A percentile compares a stretch with the other conserved stretches of the same genome.
phyloP scores from a whole-genome alignment of 2,329 filamentous ascomycete species.

The Trichoderma gracile region DNA sequence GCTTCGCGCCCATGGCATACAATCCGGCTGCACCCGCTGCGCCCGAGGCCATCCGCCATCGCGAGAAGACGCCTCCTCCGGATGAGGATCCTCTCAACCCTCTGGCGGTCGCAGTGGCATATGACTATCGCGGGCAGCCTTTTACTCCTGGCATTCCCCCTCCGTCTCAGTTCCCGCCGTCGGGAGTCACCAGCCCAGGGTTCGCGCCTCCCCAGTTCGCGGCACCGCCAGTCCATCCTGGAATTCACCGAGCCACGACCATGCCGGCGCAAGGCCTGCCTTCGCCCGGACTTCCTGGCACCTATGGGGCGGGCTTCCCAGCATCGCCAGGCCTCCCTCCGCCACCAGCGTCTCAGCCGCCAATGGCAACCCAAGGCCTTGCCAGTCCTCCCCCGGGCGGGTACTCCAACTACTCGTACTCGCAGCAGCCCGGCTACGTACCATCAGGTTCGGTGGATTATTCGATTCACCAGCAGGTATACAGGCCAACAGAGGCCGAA shows the following conservation, averaged over 20 bases:
- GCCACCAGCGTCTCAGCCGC: slow-evolving; percentile 39
- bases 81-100: slow-evolving; percentile 63
- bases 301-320: slow-evolving; percentile 50
- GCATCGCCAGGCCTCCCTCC: slow-evolving; percentile 47
- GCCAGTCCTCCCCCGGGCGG: slow-evolving; percentile 53
- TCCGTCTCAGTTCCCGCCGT: slow-evolving; percentile 47
- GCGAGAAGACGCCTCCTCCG: slow-evolving; percentile 79
- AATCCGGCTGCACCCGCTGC: slow-evolving; percentile 77
- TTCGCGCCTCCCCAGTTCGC: slow-evolving; percentile 48
- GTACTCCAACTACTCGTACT: slow-evolving; percentile 56
- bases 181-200: slow-evolving; percentile 44
- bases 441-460: slow-evolving; percentile 48
- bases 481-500: slow-evolving; percentile 67
- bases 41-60: slow-evolving; percentile 68
- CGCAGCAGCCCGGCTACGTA: slow-evolving; percentile 34
- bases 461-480: slow-evolving; percentile 66
- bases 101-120: slow-evolving; percentile 57
- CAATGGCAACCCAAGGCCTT: slow-evolving; percentile 41
- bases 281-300: slow-evolving; percentile 44
- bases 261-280: slow-evolving; percentile 49
- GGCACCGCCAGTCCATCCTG: slow-evolving; percentile 44
- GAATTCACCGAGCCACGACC: slow-evolving; percentile 50
- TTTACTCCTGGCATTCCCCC: slow-evolving; percentile 56
- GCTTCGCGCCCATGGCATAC: slow-evolving; percentile 68
- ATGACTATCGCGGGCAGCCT: slow-evolving; percentile 56